These are phyloP conservation scores for Sclerotinia trifoliorum DNA, from an alignment of 2,329 filamentous ascomycete genomes.

Conservation along the genomic window DNA sequence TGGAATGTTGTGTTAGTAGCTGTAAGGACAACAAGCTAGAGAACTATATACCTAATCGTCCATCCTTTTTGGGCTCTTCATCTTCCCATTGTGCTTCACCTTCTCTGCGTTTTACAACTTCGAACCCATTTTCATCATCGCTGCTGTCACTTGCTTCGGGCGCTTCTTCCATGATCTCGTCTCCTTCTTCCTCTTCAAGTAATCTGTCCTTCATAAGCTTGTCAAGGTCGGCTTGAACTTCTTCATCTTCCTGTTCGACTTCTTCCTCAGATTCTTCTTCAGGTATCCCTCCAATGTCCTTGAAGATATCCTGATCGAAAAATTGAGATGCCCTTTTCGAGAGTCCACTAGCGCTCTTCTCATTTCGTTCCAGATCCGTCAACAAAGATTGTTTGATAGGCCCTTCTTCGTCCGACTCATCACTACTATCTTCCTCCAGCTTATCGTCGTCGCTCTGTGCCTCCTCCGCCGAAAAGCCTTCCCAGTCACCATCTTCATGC, in stretches of 20 bases:
- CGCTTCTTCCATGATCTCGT: conserved; percentile 30
- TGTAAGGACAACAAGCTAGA: neutral
- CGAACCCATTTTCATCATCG: conserved; percentile 54
- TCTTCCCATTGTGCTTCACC: conserved; percentile 64
- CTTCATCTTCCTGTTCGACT: conserved; percentile 44
- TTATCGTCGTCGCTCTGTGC: conserved; percentile 57
- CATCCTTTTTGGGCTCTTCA: conserved; percentile 61
- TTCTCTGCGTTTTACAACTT: conserved; percentile 55
- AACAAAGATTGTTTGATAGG: conserved; percentile 51
- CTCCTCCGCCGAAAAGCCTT: conserved; percentile 73
- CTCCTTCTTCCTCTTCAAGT: conserved; percentile 38
- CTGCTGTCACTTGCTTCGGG: conserved; percentile 27
- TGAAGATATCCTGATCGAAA: conserved; percentile 94
- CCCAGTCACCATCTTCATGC: conserved; percentile 85
- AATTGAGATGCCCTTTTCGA: conserved; percentile 84
- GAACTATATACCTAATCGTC: conserved; percentile 52
- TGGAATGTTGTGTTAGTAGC: conserved; percentile 31
- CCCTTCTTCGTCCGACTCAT: conserved; percentile 58
- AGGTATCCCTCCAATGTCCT: conserved; percentile 69
- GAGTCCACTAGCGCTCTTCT: conserved; percentile 56
- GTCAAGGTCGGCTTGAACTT: conserved; percentile 43
- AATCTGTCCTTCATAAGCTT: conserved; percentile 34
- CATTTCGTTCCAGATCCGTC: conserved; percentile 59
- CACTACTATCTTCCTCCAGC: conserved; percentile 61
- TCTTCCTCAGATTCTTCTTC: conserved; percentile 52